These are phyloP conservation scores for Powellomyces hirtus DNA, from an alignment of 192 early-diverging fungal genomes.

Conservation along the genomic window DNA sequence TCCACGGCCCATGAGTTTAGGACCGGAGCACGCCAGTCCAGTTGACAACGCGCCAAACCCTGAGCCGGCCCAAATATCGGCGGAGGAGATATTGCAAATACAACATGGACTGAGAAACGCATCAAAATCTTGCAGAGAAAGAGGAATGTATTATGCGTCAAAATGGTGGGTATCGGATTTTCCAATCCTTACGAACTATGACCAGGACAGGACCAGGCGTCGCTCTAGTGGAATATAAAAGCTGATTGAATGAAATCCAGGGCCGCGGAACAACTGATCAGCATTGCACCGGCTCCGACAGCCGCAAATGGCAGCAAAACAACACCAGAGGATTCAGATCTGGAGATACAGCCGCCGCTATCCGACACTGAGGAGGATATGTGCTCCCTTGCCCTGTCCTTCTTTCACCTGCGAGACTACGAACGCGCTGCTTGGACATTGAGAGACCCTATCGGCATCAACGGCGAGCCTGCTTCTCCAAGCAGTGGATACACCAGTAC, in stretches of 20 bases:
- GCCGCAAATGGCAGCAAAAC: not conserved
- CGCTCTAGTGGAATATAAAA: too few relatives aligned
- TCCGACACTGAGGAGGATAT: slow-evolving; percentile 10
- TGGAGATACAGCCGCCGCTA: not conserved
- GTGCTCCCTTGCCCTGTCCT: slow-evolving; percentile 32
- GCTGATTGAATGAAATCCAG: not conserved
- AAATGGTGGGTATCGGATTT: slow-evolving; percentile 15
- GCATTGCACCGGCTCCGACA: not conserved
- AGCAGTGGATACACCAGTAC: slow-evolving; percentile 4
- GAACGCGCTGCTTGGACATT: slow-evolving; percentile 31
- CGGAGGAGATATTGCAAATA: not conserved
- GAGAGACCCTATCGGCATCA: not conserved
- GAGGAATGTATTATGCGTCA: slow-evolving; percentile 9
- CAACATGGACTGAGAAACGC: slow-evolving; percentile 2
- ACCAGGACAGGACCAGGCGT: too few relatives aligned
- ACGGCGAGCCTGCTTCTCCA: not conserved
- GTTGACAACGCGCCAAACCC: too few relatives aligned
- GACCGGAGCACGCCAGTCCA: too few relatives aligned
- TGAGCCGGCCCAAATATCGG: too few relatives aligned
- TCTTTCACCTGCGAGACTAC: slow-evolving; percentile 40
- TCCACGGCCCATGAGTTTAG: too few relatives aligned
- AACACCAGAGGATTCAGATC: not conserved
- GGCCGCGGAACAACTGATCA: slow-evolving; percentile 14
- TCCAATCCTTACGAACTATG: not conserved
- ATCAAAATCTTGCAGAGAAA: not conserved